Evolutionary conservation across 2,329 filamentous ascomycete species (phyloP).

Genomic region (Fusarium phyllophilum): DNA sequence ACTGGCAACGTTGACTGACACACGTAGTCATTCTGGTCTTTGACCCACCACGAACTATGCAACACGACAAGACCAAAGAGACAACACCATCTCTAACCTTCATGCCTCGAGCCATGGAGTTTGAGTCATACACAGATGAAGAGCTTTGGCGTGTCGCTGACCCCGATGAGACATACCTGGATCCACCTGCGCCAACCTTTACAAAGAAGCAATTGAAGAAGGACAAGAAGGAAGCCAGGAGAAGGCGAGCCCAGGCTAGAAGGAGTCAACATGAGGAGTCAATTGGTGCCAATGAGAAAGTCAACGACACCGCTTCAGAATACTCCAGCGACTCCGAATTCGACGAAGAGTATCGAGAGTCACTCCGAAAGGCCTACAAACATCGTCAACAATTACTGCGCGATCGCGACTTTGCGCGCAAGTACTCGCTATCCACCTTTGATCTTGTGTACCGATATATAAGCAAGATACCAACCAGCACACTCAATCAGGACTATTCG

Average conservation of each 20-base stretch:
- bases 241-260: constrained; percentile 10
- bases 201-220: not conserved
- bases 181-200: constrained; percentile 37
- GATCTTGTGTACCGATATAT: constrained; percentile 41
- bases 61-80: constrained; percentile 31
- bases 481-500: constrained; percentile 16
- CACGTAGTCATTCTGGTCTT: constrained; percentile 37
- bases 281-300: constrained; percentile 15
- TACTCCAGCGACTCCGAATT: constrained; percentile 18
- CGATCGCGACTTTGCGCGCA: constrained; percentile 44
- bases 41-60: constrained; percentile 40
- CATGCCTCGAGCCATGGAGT: constrained; percentile 45
- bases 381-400: constrained; percentile 32
- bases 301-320: not conserved
- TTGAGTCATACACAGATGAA: constrained; percentile 44
- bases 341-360: constrained; percentile 8
- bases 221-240: constrained; percentile 21
- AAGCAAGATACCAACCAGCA: constrained; percentile 9
- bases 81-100: constrained; percentile 39
- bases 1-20: not conserved
- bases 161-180: constrained; percentile 41
- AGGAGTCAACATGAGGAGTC: not conserved
- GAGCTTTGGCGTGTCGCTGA: constrained; percentile 42
- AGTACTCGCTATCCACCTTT: constrained; percentile 39
- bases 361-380: not conserved